Evolutionary conservation across 345 rosid species (phyloP).

Genomic region (Arabidopsis suecica): DNA sequence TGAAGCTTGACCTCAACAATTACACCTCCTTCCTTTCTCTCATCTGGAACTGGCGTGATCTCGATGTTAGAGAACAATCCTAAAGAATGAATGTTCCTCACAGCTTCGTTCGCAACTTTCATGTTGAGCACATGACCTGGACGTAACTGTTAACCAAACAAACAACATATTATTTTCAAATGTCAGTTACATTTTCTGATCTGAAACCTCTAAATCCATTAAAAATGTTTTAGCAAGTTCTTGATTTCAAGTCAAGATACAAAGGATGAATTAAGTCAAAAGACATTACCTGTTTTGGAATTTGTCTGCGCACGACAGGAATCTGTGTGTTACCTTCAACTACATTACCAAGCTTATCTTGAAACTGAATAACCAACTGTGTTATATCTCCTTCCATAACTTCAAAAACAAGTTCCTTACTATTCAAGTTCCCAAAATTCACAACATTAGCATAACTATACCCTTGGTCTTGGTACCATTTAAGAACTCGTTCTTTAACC

Average conservation of each 20-base stretch:
- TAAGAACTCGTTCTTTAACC: conserved; percentile 74
- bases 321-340: conserved; percentile 77
- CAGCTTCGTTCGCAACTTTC: conserved; percentile 82
- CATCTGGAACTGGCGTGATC: conserved; percentile 80
- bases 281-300: conserved; percentile 66
- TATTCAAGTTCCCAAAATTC: conserved; percentile 74
- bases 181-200: neutral
- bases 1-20: conserved; percentile 88
- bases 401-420: conserved; percentile 83
- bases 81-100: conserved; percentile 71
- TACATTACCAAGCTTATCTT: conserved; percentile 87
- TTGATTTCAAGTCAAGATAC: neutral
- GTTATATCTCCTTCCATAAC: conserved; percentile 92
- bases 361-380: conserved; percentile 67
- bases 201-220: neutral
- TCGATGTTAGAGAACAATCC: conserved; percentile 79
- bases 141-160: conserved; percentile 61
- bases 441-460: conserved; percentile 75
- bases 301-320: conserved; percentile 70
- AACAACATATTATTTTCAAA: neutral
- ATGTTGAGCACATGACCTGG: conserved; percentile 80
- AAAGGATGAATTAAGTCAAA: too few relatives aligned
- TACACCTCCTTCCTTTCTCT: conserved; percentile 84
- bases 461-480: conserved; percentile 91
- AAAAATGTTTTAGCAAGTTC: neutral